Conservation (phyloP, 2,329 filamentous ascomycete species). For the Coleophoma crateriformis region DNA sequence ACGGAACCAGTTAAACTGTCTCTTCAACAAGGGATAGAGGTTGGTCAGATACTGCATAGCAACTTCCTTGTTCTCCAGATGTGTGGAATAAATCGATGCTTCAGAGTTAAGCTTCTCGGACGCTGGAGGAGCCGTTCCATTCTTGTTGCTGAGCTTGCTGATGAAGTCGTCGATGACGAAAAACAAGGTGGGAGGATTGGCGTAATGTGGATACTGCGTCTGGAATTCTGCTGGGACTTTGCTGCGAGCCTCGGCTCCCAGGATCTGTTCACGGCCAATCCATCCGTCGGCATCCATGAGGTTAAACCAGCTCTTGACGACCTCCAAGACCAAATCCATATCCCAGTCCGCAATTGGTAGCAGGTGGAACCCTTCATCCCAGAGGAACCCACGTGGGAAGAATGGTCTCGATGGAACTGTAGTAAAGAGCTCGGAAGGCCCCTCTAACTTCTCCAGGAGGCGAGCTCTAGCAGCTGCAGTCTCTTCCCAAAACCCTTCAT, state of each 20-base stretch:
- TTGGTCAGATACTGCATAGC: constrained; percentile 67
- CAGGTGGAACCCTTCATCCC: constrained; percentile 97
- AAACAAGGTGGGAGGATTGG: constrained; percentile 93
- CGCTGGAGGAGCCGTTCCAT: constrained; percentile 38
- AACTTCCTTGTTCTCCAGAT: constrained; percentile 61
- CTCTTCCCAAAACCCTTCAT: constrained; percentile 93
- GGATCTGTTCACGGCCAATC: constrained; percentile 94
- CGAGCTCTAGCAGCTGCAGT: constrained; percentile 72
- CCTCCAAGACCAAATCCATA: constrained; percentile 77
- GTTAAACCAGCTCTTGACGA: constrained; percentile 92
- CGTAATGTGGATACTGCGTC: constrained; percentile 93
- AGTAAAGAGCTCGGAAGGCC: constrained; percentile 84
- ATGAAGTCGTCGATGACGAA: constrained; percentile 82
- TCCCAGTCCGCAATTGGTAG: constrained; percentile 93
- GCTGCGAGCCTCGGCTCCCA: constrained; percentile 85
- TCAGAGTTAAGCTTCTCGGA: constrained; percentile 37
- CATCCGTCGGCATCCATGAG: constrained; percentile 96
- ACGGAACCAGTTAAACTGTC: constrained; percentile 92
- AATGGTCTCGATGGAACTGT: constrained; percentile 90
- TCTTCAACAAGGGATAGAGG: constrained; percentile 81
- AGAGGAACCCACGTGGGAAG: constrained; percentile 93
- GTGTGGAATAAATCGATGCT: constrained; percentile 52
- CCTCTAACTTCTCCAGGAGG: constrained; percentile 65
- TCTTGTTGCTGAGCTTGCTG: constrained; percentile 61
- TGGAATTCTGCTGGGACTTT: constrained; percentile 94